Base-by-base conservation (phyloP, 345 rosid genomes). In the Cochlearia excelsa region DNA sequence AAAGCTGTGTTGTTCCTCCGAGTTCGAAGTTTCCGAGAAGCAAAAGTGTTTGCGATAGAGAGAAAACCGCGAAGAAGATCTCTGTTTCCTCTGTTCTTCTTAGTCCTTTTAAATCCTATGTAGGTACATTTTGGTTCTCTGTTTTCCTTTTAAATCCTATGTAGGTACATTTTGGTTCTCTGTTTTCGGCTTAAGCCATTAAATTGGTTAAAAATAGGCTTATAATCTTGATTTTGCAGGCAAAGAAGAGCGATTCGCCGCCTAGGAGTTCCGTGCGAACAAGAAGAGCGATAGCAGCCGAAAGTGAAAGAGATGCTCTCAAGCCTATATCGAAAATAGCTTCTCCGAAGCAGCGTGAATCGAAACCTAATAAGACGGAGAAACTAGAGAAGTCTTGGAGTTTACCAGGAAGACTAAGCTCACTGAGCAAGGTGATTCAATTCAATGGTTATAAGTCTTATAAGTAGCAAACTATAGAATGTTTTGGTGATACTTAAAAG, bases 101-200 rank as follows among this genome's bases (percentile, higher is more conserved):
- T 46, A 75, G 79, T 68, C 85, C 88, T 51, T 78, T 81, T 80
- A 81, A 79, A 82, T 75, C 85, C 85, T 72, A 88, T 94, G 99
- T 94, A 90, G 85, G 96, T 85, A 81, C 87, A 82, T 80, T 80
- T 65, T 65, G 30, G 6, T 4, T 37, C 29, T 54, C 8, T 40
- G 29, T 16, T 16, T 16, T 68, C 85, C 88, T 51, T 78, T 81
- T 80, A 81, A 79, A 82, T 75, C 85, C 85, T 72, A 88, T 94
- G 99, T 94, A 90, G 85, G 96, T 85, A 81, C 87, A 82, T 80
- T 80, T 65, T 29, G 44, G 31, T 62, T 54, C 6, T 51, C 16
- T 52, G 8, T 11, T 56, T 30, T 30, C 23, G 41, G 59, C 40
- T 1, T 51, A 47, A 5, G 34, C 9, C 57, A n/a, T 45, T 0